Evolutionary conservation across 352 stramenopile genomes (phyloP).

Genomic region (Phytophthora nicotianae): DNA sequence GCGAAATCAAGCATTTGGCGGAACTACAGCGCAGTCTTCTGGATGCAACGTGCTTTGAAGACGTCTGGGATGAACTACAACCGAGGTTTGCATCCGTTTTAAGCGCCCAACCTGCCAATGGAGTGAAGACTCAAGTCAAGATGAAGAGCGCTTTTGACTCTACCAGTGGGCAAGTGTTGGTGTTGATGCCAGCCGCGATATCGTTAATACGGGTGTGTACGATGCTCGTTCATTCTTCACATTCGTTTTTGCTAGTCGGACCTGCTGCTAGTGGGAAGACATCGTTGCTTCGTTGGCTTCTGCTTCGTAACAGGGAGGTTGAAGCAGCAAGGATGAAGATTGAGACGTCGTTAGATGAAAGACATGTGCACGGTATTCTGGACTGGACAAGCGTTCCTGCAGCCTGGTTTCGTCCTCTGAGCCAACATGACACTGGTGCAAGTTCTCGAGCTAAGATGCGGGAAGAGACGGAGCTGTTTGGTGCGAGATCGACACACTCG

Average conservation of each 20-base stretch:
- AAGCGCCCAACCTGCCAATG: not conserved
- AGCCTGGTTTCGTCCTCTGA: conserved; percentile 44
- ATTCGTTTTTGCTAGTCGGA: conserved; percentile 56
- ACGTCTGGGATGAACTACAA: conserved; percentile 45
- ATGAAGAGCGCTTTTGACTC: conserved; percentile 33
- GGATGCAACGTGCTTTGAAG: conserved; percentile 44
- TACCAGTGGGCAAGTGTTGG: conserved; percentile 39
- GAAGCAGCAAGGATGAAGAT: conserved; percentile 46
- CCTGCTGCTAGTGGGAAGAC: conserved; percentile 56
- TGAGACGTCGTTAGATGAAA: conserved; percentile 53
- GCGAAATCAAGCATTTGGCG: conserved; percentile 38
- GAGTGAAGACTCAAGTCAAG: conserved; percentile 4
- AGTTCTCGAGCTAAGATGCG: conserved; percentile 29
- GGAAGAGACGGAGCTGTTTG: conserved; percentile 53
- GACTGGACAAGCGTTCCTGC: conserved; percentile 53
- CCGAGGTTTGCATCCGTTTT: conserved; percentile 4
- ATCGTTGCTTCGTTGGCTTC: conserved; percentile 49
- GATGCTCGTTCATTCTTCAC: conserved; percentile 39
- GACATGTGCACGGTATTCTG: conserved; percentile 41
- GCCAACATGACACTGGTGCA: conserved; percentile 2
- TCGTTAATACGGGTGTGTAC: conserved; percentile 44
- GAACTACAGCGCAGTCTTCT: conserved; percentile 39
- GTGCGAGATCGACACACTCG: conserved; percentile 22
- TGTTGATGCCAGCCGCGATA: conserved; percentile 31
- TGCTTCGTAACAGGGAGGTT: conserved; percentile 42